Evolutionary conservation across 495 filamentous ascomycete species (phyloP).

Genomic region (Aspergillus conjunctus): DNA sequence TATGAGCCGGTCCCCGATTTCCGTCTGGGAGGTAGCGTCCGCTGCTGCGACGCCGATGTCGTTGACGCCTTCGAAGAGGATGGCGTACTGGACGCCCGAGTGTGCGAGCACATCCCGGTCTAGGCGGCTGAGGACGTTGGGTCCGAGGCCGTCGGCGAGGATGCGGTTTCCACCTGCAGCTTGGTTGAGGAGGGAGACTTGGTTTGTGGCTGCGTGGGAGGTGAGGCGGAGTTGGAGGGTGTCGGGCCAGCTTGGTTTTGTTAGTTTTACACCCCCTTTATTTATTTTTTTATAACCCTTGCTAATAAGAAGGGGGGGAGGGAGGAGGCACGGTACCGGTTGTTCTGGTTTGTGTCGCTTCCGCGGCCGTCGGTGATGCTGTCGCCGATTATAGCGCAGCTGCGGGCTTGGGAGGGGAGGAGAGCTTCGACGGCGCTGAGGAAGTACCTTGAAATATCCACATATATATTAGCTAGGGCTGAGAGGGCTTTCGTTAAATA

Average conservation of each 20-base stretch:
- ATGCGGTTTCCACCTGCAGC: conserved; percentile 75
- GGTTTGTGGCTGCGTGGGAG: conserved; percentile 48
- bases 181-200: conserved; percentile 66
- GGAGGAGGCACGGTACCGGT: conserved; percentile 56
- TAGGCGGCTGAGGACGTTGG: conserved; percentile 60
- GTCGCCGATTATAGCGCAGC: conserved; percentile 68
- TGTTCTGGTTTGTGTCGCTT: conserved; percentile 64
- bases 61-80: conserved; percentile 77
- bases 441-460: conserved; percentile 57
- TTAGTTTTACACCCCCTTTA: background rate
- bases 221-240: conserved; percentile 59
- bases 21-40: conserved; percentile 49
- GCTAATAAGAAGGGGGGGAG: background rate
- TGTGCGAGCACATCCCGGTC: conserved; percentile 65
- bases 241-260: conserved; percentile 61
- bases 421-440: conserved; percentile 62
- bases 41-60: conserved; percentile 62
- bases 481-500: too few relatives aligned
- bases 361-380: conserved; percentile 74
- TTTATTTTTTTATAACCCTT: background rate
- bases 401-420: conserved; percentile 41
- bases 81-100: conserved; percentile 58
- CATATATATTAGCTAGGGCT: background rate
- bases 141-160: conserved; percentile 63
- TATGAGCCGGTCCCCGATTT: conserved; percentile 54